Percentiles rank a stretch among this genome's conserved stretches.
These are phyloP conservation scores for Pelargonium nanum DNA, from an alignment of 345 rosid species.

Conservation along the genomic window DNA sequence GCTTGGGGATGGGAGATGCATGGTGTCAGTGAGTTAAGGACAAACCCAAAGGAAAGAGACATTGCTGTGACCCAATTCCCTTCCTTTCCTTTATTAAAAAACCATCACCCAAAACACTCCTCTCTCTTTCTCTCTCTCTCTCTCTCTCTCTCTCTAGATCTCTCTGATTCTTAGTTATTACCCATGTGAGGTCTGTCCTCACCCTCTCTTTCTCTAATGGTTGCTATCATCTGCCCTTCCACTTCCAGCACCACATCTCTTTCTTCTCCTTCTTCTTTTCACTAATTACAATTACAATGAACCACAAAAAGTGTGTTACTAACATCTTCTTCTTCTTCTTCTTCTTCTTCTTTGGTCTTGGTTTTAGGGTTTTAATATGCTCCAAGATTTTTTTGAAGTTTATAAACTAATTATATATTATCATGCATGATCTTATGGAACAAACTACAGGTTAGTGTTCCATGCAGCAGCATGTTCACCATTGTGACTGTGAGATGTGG, in stretches of 20 bases:
- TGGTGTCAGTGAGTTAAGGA: background rate
- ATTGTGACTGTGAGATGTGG: constrained; percentile 94
- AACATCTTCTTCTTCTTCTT: too few species aligned
- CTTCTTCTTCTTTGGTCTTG: too few species aligned
- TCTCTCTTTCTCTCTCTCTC: background rate
- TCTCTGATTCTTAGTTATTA: constrained; percentile 16
- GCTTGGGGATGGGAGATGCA: background rate
- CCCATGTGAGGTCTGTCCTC: constrained; percentile 25
- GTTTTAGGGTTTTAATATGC: too few species aligned
- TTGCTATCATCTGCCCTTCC: background rate
- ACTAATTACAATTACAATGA: too few species aligned
- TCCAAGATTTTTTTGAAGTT: too few species aligned
- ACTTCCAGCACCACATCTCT: constrained; percentile 1
- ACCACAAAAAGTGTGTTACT: too few species aligned
- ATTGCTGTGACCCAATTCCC: background rate
- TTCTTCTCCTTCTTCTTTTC: too few species aligned
- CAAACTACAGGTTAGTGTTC: constrained; percentile 74
- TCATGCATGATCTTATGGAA: background rate
- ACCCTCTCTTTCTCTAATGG: background rate
- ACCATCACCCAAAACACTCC: background rate
- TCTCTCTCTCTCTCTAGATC: constrained; percentile 12
- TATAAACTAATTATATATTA: constrained; percentile 14
- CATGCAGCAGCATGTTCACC: constrained; percentile 52
- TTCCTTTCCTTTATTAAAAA: background rate
- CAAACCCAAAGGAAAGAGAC: background rate